Evolutionary conservation across 768 basidiomycete genomes (phyloP).

Genomic region (Tricholoma flavovirens): DNA sequence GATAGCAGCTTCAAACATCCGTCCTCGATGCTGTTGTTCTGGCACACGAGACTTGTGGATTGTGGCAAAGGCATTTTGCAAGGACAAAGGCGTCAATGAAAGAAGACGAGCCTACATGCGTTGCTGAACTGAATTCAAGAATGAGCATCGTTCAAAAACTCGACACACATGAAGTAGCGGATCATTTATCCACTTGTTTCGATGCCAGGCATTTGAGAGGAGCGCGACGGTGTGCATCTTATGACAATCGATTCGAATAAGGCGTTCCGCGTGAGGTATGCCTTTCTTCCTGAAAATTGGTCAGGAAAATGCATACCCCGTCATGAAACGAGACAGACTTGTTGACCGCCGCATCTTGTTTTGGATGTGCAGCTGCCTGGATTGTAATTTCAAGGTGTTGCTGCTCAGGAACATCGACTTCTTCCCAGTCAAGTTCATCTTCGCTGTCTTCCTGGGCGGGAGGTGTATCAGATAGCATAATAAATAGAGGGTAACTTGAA

Average conservation of each 20-base stretch:
- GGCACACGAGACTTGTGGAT: constrained; percentile 81
- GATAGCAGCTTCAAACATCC: constrained; percentile 82
- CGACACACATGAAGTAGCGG: constrained; percentile 71
- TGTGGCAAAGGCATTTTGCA: constrained; percentile 76
- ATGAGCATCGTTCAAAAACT: constrained; percentile 5
- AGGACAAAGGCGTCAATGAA: constrained; percentile 73
- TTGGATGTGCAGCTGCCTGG: constrained; percentile 31
- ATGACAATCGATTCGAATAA: constrained; percentile 74
- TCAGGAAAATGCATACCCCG: constrained; percentile 13
- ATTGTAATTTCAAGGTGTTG: constrained; percentile 69
- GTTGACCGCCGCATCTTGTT: constrained; percentile 25
- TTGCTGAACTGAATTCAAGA: constrained; percentile 1
- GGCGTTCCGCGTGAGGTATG: constrained; percentile 60
- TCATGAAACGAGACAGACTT: constrained; percentile 38
- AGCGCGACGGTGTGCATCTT: constrained; percentile 86
- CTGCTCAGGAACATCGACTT: constrained; percentile 55
- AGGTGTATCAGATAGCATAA: constrained; percentile 11
- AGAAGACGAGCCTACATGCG: constrained; percentile 75
- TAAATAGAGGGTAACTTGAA: neutral
- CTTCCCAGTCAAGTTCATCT: constrained; percentile 79
- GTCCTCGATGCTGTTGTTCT: constrained; percentile 74
- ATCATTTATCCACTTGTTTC: constrained; percentile 86
- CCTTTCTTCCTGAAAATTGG: constrained; percentile 37
- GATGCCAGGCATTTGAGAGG: constrained; percentile 62
- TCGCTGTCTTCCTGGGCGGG: constrained; percentile 37